Evolutionary conservation across 495 filamentous ascomycete genomes (phyloP), one percentile per base, ranked within the genome.

Genomic region (Hypoxylon lienhwacheense): DNA sequence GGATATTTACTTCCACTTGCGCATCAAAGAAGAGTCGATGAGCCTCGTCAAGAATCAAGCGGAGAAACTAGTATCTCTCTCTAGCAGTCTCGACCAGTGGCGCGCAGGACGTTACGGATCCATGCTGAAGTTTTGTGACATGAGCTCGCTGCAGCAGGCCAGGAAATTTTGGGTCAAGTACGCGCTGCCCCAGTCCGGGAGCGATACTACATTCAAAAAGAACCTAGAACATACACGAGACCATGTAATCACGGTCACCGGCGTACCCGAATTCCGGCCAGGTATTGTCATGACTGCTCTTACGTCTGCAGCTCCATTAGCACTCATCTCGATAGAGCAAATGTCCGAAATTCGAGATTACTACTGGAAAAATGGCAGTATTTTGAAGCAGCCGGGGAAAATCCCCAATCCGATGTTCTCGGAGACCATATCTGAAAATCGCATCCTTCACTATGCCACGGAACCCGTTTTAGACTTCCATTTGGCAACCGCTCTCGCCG

Each of bases 381-480:
- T 59, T 22, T 53, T 35, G 1, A 20, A 29, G 4, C 25, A 35
- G 11, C 22, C 35, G 7, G 37, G 15, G 6, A 47, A 37, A 16
- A 20, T 32, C 12, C 45, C 56, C 7, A 71, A 66, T 16, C 65
- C 57, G 0, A 20, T 61, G 21, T 59, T 61, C 53, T 47, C 34
- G 2, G 50, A 53, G 2, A 37, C 40, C 22, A 36, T 47, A 20
- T 52, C 51, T 42, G 16, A 15, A 48, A 47, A 47, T 16, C 55
- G 17, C 7, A 48, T 40, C 16, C 39, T 68, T 36, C 57, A 68
- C 47, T 59, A 59, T 28, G 55, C 53, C 10, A 45, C 52, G 8
- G 58, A 66, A n/a, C 68, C 66, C 7, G 37, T 65, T 33, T 17
- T 56, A 1, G 68, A 65, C 25, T 71, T 68, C 33, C 65, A 67